Conservation (phyloP, 176 grass and related monocot genomes). For the Pontederia crassipes region DNA sequence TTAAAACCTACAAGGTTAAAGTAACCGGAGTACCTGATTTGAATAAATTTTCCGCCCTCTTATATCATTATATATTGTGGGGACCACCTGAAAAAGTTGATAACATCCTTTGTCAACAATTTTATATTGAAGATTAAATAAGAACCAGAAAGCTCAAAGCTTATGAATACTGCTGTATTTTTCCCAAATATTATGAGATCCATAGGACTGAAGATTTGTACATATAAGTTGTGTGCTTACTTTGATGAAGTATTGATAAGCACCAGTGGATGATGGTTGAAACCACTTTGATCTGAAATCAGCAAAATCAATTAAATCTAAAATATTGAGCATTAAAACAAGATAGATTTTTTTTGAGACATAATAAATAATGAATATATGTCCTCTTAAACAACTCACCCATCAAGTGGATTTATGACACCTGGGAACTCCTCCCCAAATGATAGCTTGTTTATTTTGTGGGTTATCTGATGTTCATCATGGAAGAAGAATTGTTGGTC, state of each 20-base stretch:
- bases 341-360: not conserved
- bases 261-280: slow-evolving; percentile 62
- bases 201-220: not conserved
- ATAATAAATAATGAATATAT: no score
- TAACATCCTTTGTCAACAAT: no score
- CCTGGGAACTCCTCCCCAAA: slow-evolving; percentile 91
- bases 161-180: no score
- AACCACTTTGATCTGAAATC: slow-evolving; percentile 62
- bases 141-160: no score
- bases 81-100: slow-evolving; percentile 54
- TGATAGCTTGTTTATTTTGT: slow-evolving; percentile 93
- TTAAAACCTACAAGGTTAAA: not conserved
- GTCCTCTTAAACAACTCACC: slow-evolving; percentile 29
- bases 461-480: slow-evolving; percentile 52
- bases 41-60: slow-evolving; percentile 67
- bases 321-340: not conserved
- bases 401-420: slow-evolving; percentile 85
- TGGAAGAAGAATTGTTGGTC: not conserved
- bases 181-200: not conserved
- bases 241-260: slow-evolving; percentile 97
- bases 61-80: slow-evolving; percentile 79
- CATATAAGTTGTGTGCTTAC: slow-evolving; percentile 26
- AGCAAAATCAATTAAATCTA: slow-evolving; percentile 17
- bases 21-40: slow-evolving; percentile 38
- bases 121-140: no score